Conservation (phyloP, 352 stramenopile species). For the Elongisporangium anandrum region DNA sequence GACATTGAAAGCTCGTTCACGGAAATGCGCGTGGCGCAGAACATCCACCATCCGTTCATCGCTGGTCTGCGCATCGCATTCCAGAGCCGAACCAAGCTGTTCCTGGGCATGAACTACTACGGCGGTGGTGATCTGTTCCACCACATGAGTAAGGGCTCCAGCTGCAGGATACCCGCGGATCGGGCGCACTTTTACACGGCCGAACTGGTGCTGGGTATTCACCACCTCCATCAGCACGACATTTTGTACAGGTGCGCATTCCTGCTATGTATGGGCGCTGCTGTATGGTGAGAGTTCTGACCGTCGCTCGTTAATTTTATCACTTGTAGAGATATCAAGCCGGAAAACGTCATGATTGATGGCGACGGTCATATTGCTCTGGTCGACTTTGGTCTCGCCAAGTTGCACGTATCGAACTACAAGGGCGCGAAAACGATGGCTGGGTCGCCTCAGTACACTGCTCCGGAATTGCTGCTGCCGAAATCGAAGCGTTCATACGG, state of each 20-base stretch:
- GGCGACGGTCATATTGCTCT: conserved; percentile 93
- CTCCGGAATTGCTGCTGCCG: conserved; percentile 74
- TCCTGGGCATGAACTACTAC: conserved; percentile 88
- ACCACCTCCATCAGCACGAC: conserved; percentile 91
- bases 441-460: conserved; percentile 84
- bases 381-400: conserved; percentile 94
- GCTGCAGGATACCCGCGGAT: conserved; percentile 73
- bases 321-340: conserved; percentile 90
- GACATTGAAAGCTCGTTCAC: conserved; percentile 88
- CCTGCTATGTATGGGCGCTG: background rate
- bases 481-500: conserved; percentile 87
- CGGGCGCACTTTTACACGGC: conserved; percentile 91
- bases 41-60: conserved; percentile 88
- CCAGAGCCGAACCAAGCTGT: conserved; percentile 83
- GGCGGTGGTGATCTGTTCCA: conserved; percentile 83
- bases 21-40: conserved; percentile 86
- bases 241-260: conserved; percentile 87
- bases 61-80: conserved; percentile 83
- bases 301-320: too few species aligned
- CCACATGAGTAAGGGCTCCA: conserved; percentile 88
- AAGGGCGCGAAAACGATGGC: conserved; percentile 88
- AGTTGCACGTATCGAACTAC: conserved; percentile 90
- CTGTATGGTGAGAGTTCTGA: background rate
- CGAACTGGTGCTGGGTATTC: conserved; percentile 90
- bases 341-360: conserved; percentile 96